Evolutionary conservation across 176 grass and related monocot species (phyloP).

Genomic region (Zea mays): DNA sequence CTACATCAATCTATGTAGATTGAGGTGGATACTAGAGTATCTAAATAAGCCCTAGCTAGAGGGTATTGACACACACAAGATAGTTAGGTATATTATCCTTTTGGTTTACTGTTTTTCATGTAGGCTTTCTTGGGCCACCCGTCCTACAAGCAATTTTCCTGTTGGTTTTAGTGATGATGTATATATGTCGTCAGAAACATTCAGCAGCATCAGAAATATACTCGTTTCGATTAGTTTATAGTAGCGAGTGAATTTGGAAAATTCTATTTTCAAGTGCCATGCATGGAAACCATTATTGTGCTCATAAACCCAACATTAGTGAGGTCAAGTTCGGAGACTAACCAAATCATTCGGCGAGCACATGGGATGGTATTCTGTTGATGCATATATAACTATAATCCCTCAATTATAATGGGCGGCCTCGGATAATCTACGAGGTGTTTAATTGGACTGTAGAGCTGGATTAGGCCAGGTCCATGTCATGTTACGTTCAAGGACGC

Average conservation of each 20-base stretch:
- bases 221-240: background rate
- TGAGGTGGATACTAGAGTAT: too few relatives aligned
- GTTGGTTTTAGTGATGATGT: too few relatives aligned
- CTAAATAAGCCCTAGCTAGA: too few relatives aligned
- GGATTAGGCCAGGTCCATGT: background rate
- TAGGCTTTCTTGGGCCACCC: too few relatives aligned
- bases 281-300: background rate
- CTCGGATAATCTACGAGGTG: background rate
- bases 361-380: background rate
- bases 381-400: background rate
- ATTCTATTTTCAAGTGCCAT: background rate
- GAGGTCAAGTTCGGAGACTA: background rate
- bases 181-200: too few relatives aligned
- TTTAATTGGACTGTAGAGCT: background rate
- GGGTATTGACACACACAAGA: too few relatives aligned
- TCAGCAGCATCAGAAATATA: background rate
- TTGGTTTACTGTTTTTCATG: too few relatives aligned
- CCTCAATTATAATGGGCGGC: background rate
- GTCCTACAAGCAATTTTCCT: too few relatives aligned
- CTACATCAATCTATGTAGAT: too few relatives aligned
- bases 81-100: too few relatives aligned
- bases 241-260: background rate
- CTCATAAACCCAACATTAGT: background rate
- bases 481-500: background rate
- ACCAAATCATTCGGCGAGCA: background rate